Base-by-base conservation (phyloP, 2,329 filamentous ascomycete genomes). In the Cucurbitaria berberidis region DNA sequence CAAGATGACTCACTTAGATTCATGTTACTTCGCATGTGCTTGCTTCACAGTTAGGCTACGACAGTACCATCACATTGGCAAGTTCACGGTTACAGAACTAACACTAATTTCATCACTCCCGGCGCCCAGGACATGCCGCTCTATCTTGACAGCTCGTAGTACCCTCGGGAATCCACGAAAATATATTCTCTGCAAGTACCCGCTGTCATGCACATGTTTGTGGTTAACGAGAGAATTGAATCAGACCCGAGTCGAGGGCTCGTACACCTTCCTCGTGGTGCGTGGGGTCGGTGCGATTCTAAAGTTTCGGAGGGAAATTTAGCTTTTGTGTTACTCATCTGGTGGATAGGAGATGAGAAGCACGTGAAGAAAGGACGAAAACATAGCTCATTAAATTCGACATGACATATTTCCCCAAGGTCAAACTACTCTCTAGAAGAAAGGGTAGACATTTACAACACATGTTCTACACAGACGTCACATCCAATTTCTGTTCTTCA, bases 141-240 rank as follows among this genome's bases (percentile, higher is more conserved):
- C 21, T 6, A 44, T 48, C 42, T 27, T 58, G 55, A 51, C 52
- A 49, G 48, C 45, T 55, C 41, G 49, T 48, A 47, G 51, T 58
- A 16, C 18, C 21, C 24, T n/a, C 26, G 24, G 7, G 11, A 22
- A 32, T 13, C 16, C 13, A 18, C 34, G n/a, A 15, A 15, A 45
- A n/a, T 34, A 45, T 29, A 16, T n/a, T 29, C 9, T 13, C 54
- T 41, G 45, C 47, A 46, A n/a, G 32, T 27, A 49, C 27, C 54
- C 57, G 45, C 45, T 54, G 51, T 55, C 41, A 55, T 48, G 48
- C 49, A 46, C 27, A 46, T 46, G 30, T 24, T 22, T 18, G 19
- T 8, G 11, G 15, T 24, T 22, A 22, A 24, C 15, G 13, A 2
- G 21, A 40, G 6, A 9, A 24, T 5, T 26, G n/a, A 8, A 5